phyloP scores from a whole-genome alignment of 768 basidiomycete genomes.

The Suillus subalutaceus region DNA sequence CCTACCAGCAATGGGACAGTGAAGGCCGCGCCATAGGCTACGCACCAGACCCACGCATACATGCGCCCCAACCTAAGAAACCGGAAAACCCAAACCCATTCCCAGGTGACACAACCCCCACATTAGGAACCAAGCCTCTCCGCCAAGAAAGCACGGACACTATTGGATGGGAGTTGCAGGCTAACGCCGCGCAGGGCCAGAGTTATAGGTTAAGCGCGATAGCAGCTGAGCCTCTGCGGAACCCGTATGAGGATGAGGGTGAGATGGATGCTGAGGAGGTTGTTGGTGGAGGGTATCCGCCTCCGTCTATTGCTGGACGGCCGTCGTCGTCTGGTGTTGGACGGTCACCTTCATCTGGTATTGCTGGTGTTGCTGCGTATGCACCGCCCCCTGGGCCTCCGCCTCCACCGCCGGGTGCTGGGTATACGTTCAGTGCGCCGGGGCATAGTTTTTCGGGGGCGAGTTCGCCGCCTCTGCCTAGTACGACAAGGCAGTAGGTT shows the following conservation, averaged over 20 bases:
- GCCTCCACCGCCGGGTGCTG: slow-evolving; percentile 14
- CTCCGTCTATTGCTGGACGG: neutral
- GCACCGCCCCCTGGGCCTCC: slow-evolving; percentile 12
- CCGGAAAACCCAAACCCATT: slow-evolving; percentile 18
- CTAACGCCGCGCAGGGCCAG: slow-evolving; percentile 29
- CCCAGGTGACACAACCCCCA: slow-evolving; percentile 17
- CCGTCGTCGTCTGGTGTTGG: neutral
- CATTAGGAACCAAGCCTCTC: slow-evolving; percentile 13
- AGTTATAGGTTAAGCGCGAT: slow-evolving; percentile 27
- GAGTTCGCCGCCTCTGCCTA: slow-evolving; percentile 7
- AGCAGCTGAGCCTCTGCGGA: slow-evolving; percentile 19
- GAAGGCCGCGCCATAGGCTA: slow-evolving; percentile 53
- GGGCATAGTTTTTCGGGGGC: slow-evolving; percentile 25
- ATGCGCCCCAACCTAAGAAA: slow-evolving; percentile 53
- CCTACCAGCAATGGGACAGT: slow-evolving; percentile 56
- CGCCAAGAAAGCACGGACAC: slow-evolving; percentile 35
- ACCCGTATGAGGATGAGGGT: slow-evolving; percentile 28
- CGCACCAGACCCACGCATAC: slow-evolving; percentile 44
- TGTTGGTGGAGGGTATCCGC: neutral
- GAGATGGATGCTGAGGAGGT: slow-evolving; percentile 23
- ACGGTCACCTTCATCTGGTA: neutral
- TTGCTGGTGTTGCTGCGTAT: neutral
- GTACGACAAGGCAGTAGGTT: neutral
- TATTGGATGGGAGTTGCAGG: slow-evolving; percentile 33
- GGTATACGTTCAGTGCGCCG: slow-evolving; percentile 29